Evolutionary conservation across 2,329 filamentous ascomycete genomes (phyloP).

Genomic region (Talaromyces islandicus): DNA sequence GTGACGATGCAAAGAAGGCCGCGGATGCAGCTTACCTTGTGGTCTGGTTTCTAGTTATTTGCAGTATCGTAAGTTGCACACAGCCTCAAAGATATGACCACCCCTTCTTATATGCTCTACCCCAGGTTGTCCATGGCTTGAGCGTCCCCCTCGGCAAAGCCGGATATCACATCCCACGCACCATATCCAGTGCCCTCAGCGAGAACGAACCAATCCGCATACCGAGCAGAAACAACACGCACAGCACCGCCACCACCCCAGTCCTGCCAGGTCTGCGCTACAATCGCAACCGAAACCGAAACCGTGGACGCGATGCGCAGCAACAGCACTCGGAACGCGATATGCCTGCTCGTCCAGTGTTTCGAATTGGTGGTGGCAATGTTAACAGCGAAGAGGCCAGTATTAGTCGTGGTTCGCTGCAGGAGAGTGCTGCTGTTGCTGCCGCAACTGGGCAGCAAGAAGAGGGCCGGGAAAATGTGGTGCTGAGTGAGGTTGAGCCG

Average conservation of each 20-base stretch:
- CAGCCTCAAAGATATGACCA: too few species aligned
- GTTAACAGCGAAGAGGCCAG: neutral
- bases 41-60: constrained; percentile 81
- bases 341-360: constrained; percentile 5
- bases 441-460: constrained; percentile 3
- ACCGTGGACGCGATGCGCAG: constrained; percentile 8
- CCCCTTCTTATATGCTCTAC: too few species aligned
- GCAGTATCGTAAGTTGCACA: constrained; percentile 70
- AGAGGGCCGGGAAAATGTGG: neutral
- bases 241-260: constrained; percentile 27
- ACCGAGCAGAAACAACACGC: constrained; percentile 20
- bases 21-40: constrained; percentile 64
- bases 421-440: neutral
- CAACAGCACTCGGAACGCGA: constrained; percentile 9
- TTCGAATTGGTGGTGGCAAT: constrained; percentile 21
- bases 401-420: neutral
- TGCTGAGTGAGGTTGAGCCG: neutral
- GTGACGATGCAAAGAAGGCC: constrained; percentile 61
- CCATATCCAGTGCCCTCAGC: constrained; percentile 41
- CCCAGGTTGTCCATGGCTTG: constrained; percentile 71
- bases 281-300: constrained; percentile 22
- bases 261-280: constrained; percentile 9
- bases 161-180: constrained; percentile 41
- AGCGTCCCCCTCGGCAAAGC: constrained; percentile 63
- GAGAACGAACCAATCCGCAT: constrained; percentile 28